phyloP scores from a whole-genome alignment of 2,329 filamentous ascomycete species.

The Pseudohalonectria lignicola region DNA sequence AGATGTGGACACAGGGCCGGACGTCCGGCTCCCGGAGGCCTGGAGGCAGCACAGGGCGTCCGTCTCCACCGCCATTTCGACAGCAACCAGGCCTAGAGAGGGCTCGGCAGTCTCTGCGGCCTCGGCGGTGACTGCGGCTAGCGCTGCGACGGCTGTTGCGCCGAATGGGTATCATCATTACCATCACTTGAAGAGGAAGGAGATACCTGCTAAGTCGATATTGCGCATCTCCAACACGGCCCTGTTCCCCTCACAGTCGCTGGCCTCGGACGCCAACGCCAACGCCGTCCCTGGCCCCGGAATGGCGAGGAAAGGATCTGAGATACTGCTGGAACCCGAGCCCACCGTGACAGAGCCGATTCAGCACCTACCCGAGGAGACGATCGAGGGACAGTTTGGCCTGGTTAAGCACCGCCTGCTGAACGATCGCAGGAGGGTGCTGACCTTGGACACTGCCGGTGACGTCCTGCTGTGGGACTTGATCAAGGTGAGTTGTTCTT shows the following conservation, averaged over 20 bases:
- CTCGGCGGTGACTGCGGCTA: constrained; percentile 19
- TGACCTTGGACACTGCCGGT: constrained; percentile 89
- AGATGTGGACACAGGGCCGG: constrained; percentile 69
- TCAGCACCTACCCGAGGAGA: constrained; percentile 60
- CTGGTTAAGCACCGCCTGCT: constrained; percentile 87
- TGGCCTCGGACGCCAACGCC: constrained; percentile 21
- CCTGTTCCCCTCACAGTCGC: constrained; percentile 50
- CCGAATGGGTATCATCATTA: too few relatives aligned
- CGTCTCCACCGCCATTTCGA: constrained; percentile 25
- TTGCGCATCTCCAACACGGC: constrained; percentile 78
- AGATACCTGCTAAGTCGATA: constrained; percentile 68
- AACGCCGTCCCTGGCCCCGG: constrained; percentile 32
- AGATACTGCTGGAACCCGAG: constrained; percentile 39
- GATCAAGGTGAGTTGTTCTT: constrained; percentile 50
- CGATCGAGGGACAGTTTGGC: constrained; percentile 90
- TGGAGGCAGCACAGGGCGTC: constrained; percentile 30
- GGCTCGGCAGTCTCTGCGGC: constrained; percentile 12
- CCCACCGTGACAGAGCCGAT: constrained; percentile 47
- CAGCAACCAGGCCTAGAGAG: constrained; percentile 21
- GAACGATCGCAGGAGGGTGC: constrained; percentile 78
- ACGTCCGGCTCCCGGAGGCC: constrained; percentile 52
- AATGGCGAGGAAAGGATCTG: constrained; percentile 41
- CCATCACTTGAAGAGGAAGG: constrained; percentile 47
- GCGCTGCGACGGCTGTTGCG: constrained; percentile 10
- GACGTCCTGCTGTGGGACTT: constrained; percentile 95